Evolutionary conservation across 139 green algal species (phyloP), one percentile per base, ranked within the genome.

Genomic region (Coelastrella sp.): DNA sequence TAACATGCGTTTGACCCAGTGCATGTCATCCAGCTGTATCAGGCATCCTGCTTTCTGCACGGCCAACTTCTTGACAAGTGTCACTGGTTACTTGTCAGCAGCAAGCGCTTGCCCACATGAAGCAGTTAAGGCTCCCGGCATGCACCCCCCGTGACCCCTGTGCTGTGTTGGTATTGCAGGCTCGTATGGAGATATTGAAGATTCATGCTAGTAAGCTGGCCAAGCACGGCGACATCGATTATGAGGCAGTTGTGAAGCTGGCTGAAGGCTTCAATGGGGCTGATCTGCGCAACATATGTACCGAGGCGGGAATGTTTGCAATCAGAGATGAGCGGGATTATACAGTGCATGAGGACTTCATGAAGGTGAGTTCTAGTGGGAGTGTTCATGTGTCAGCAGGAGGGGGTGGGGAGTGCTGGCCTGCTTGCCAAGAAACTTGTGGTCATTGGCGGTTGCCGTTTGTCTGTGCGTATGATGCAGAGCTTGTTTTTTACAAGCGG

Each of bases 151-250:
- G 17, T 34, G 57, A 57, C 15, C 45, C 15, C 45, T 57, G 45
- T 57, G 45, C 45, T 57, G 45, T 57, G n/a, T n/a, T n/a, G n/a
- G n/a, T n/a, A 11, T 21, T 30, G 13, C 83, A 83, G 85, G 67
- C 85, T 57, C 59, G 98, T 43, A 97, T 98, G 89, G 98, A 99
- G 86, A 98, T 99, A 75, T 86, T 99, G 2, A 99, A 99, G 90
- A 99, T 99, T 81, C 98, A 99, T 90, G 91, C 96, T 6, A 88
- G 91, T 57, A 92, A 93, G 38, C 93, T 99, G 78, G 93, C 94
- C 75, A 99, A 99, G 93, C 94, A 99, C 83, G 98, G 97, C 0
- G 98, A 99, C 81, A 99, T 99, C 69, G 98, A 99, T 91, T 99
- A 99, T 85, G 97, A 99, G 89, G 94, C 96, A 2, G 88, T 99